phyloP scores from a whole-genome alignment of 331 rosid genomes.

The Erythrophleum ivorense region DNA sequence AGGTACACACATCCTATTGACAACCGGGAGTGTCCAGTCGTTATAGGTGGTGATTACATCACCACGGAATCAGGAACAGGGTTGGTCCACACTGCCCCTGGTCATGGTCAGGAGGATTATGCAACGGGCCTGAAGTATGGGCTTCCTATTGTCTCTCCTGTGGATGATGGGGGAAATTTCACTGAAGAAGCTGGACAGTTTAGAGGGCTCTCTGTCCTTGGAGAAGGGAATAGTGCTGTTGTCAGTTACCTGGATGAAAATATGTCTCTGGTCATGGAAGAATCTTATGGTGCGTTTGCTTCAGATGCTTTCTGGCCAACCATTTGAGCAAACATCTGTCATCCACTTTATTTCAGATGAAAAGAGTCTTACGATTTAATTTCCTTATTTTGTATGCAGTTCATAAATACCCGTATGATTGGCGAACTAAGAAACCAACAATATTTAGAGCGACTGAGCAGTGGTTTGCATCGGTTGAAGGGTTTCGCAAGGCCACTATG shows the following conservation, averaged over 20 bases:
- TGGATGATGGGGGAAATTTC: slow-evolving; percentile 82
- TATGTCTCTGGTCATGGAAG: slow-evolving; percentile 81
- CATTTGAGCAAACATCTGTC: no score
- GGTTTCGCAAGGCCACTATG: slow-evolving; percentile 80
- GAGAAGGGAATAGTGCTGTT: slow-evolving; percentile 82
- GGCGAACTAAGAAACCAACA: slow-evolving; percentile 93
- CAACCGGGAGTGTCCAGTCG: slow-evolving; percentile 73
- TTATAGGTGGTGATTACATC: slow-evolving; percentile 90
- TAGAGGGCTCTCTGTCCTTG: slow-evolving; percentile 88
- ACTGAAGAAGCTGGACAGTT: slow-evolving; percentile 93
- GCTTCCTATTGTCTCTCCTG: slow-evolving; percentile 81
- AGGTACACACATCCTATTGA: slow-evolving; percentile 82
- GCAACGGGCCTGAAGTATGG: slow-evolving; percentile 89
- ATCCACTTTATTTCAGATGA: no score
- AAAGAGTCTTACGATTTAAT: slow-evolving; percentile 11
- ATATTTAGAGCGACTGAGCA: slow-evolving; percentile 97
- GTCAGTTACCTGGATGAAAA: slow-evolving; percentile 78
- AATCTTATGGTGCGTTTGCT: slow-evolving; percentile 70
- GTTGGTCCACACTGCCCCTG: slow-evolving; percentile 97
- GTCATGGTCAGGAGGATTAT: slow-evolving; percentile 96
- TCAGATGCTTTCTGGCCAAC: no score
- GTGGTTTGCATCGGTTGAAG: slow-evolving; percentile 99
- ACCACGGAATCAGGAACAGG: slow-evolving; percentile 94
- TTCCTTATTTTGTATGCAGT: slow-evolving; percentile 55
- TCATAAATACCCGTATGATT: slow-evolving; percentile 97